Evolutionary conservation across 2,329 filamentous ascomycete genomes (phyloP).

Genomic region (Fusarium sp.): DNA sequence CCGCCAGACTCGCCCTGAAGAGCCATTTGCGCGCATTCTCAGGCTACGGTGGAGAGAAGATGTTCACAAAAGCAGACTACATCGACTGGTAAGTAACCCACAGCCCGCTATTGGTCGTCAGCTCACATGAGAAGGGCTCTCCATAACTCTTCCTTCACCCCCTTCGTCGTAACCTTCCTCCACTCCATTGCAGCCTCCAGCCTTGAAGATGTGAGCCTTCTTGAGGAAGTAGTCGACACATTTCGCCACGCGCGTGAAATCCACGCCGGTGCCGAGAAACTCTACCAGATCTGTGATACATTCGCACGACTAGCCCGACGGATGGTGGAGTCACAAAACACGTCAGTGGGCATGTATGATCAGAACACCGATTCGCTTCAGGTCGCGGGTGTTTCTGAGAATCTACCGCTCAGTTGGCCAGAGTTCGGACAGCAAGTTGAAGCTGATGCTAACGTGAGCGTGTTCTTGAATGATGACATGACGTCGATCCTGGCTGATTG

Average conservation of each 20-base stretch:
- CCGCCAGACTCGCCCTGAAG: conserved; percentile 21
- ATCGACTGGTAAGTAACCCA: conserved; percentile 30
- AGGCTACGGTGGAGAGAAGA: conserved; percentile 12
- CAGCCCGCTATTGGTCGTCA: neutral
- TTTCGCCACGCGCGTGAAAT: conserved; percentile 18
- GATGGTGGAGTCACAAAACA: conserved; percentile 33
- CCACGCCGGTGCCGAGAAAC: conserved; percentile 25
- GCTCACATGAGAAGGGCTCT: conserved; percentile 30
- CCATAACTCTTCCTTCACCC: conserved; percentile 37
- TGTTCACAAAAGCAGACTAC: conserved; percentile 31
- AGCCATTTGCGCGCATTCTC: conserved; percentile 33
- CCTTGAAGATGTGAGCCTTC: conserved; percentile 11
- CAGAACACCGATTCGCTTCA: conserved; percentile 29
- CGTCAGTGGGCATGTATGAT: conserved; percentile 33
- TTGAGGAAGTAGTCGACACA: conserved; percentile 31
- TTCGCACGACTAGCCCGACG: conserved; percentile 27
- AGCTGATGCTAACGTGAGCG: neutral
- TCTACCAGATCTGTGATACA: conserved; percentile 33
- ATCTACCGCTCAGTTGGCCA: conserved; percentile 10
- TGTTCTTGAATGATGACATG: conserved; percentile 28
- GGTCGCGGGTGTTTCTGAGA: conserved; percentile 23
- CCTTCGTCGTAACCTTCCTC: conserved; percentile 37
- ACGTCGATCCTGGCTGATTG: conserved; percentile 33
- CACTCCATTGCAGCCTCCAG: conserved; percentile 28
- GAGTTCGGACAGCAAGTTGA: neutral